Percentiles rank a stretch among this genome's conserved stretches.
Evolutionary conservation across 2,329 filamentous ascomycete genomes (phyloP).

Genomic region (Fusarium stilboides): DNA sequence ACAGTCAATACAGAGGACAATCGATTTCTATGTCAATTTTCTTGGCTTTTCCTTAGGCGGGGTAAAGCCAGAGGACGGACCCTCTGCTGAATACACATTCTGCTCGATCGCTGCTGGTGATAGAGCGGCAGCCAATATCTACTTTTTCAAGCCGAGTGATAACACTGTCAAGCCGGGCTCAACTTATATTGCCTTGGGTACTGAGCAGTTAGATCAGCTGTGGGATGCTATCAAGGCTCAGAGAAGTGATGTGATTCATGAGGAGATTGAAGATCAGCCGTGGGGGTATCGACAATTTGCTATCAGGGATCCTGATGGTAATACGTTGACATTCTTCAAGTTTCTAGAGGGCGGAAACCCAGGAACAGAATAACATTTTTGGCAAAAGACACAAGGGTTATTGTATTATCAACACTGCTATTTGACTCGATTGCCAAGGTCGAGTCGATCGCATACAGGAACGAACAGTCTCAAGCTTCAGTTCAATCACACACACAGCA

Average conservation of each 20-base stretch:
- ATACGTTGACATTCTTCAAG: slow-evolving; percentile 39
- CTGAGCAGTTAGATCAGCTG: slow-evolving; percentile 29
- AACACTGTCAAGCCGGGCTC: slow-evolving; percentile 19
- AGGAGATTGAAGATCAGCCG: slow-evolving; percentile 29
- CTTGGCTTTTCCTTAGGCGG: slow-evolving; percentile 30
- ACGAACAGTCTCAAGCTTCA: background rate
- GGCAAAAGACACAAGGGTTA: background rate
- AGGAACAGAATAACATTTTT: slow-evolving; percentile 14
- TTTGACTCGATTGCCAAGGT: background rate
- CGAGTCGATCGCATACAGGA: background rate
- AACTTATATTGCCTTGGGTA: slow-evolving; percentile 30
- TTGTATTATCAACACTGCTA: background rate
- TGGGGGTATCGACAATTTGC: slow-evolving; percentile 39
- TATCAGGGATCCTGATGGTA: slow-evolving; percentile 35
- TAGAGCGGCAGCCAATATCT: slow-evolving; percentile 38
- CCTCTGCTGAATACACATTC: slow-evolving; percentile 27
- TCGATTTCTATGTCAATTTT: slow-evolving; percentile 26
- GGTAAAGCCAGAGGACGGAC: slow-evolving; percentile 25
- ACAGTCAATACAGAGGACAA: slow-evolving; percentile 26
- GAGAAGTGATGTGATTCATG: slow-evolving; percentile 19
- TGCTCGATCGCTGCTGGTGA: slow-evolving; percentile 32
- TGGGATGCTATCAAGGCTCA: slow-evolving; percentile 24
- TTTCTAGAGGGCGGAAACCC: slow-evolving; percentile 36
- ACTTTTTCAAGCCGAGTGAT: slow-evolving; percentile 35
- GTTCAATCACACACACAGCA: background rate